A percentile compares a stretch with the other conserved stretches of the same genome.
Evolutionary conservation across 208 protist species (phyloP).

Genomic region (Leptomonas pyrrhocoris): DNA sequence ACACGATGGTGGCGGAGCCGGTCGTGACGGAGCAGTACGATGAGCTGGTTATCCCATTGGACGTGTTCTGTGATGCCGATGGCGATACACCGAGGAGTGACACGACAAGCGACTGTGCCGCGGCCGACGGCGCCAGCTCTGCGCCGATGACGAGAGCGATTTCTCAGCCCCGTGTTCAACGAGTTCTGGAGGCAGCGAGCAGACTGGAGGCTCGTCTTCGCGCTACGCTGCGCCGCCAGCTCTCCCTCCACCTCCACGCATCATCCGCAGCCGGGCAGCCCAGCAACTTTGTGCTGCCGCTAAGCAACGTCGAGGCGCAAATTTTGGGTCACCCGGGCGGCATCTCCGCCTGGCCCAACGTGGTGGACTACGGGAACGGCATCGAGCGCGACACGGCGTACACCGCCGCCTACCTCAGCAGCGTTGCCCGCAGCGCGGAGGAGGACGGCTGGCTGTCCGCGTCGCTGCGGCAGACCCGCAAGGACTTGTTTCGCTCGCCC

Average conservation of each 20-base stretch:
- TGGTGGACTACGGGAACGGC: slow-evolving; percentile 48
- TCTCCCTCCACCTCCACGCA: slow-evolving; percentile 10
- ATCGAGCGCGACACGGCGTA: slow-evolving; percentile 53
- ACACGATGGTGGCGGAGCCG: slow-evolving; percentile 69
- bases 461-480: slow-evolving; percentile 20
- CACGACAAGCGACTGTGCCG: not conserved
- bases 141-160: not conserved
- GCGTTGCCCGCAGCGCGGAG: slow-evolving; percentile 33
- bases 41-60: slow-evolving; percentile 72
- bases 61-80: not conserved
- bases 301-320: slow-evolving; percentile 22
- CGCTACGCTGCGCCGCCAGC: slow-evolving; percentile 28
- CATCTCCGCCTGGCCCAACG: slow-evolving; percentile 64
- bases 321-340: slow-evolving; percentile 33
- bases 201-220: slow-evolving; percentile 24
- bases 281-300: slow-evolving; percentile 1
- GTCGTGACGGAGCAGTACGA: slow-evolving; percentile 88
- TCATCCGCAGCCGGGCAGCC: not conserved
- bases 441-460: slow-evolving; percentile 43
- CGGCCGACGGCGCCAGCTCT: not conserved
- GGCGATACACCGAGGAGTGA: not conserved
- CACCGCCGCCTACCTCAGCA: slow-evolving; percentile 56
- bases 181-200: slow-evolving; percentile 12
- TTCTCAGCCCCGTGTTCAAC: not conserved
- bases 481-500: slow-evolving; percentile 11